Evolutionary conservation across 192 early-diverging fungal species (phyloP), one percentile per base, ranked within the genome.

Genomic region (Coemansia sp.): DNA sequence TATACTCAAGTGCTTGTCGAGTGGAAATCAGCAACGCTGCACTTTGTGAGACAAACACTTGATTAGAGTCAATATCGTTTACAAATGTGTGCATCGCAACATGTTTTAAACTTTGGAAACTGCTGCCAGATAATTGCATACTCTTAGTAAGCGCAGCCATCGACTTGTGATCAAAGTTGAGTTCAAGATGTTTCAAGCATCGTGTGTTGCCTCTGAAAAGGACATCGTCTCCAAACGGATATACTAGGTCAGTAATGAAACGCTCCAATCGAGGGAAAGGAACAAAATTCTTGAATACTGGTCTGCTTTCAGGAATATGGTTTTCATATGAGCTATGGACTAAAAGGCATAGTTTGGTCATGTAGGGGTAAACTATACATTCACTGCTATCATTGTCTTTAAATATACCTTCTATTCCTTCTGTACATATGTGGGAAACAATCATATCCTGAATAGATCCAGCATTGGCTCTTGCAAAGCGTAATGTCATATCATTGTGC

Each of bases 141-240:
- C 22, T 27, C 25, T 50, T 50, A 9, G 23, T 25, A 25, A 50
- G n/a, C 25, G 25, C 25, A 50, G 13, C 10, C 47, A 50, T 14
- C 15, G 47, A 22, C 15, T 50, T 23, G 6, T 50, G 4, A 14
- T 50, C 47, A 15, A 50, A 9, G 4, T 6, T 50, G 6, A 20
- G 4, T 27, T 50, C 47, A 22, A 50, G 47, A 28, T 22, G 4
- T 28, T 20, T 50, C 9, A 50, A 28, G 25, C 22, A 27, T 14
- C 25, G 10, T 11, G 22, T 25, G 22, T 50, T 50, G 2, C 47
- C 47, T 50, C 47, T 50, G 2, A 50, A 50, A 25, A 50, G 19
- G 15, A 50, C 25, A 20, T 50, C 47, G 25, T 50, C 47, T 50
- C 47, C 47, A 27, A 50, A 50, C 4, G 47, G 47, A 25, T 50